Base-by-base conservation (phyloP, 169 alveolate species). In the Cryptosporidium sp. region DNA sequence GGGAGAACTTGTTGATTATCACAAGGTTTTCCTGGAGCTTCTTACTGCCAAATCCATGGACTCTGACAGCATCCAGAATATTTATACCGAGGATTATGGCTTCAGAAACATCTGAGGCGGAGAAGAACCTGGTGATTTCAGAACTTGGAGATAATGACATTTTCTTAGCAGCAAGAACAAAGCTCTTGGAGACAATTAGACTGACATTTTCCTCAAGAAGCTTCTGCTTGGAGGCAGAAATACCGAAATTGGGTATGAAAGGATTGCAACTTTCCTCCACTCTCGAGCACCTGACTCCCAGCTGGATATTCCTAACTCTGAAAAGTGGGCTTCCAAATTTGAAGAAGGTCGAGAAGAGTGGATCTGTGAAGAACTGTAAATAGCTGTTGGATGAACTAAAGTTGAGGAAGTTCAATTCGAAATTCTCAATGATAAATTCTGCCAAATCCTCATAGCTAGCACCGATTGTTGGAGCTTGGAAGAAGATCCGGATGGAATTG, bases 401-500 rank as follows among this genome's bases (percentile, higher is more conserved):
- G 33, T 43, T 35, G 33, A 33, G 71, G 29, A 52, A 33, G 50
- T 52, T 52, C 23, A 73, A 41, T 12, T 58, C 23, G 5, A 80
- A 67, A 18, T 80, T 69, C 69, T 59, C 75, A 10, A 80, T 61
- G 16, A 80, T 58, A 50, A 61, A 80, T 2, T 29, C 65, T 23
- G 89, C 89, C 71, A 80, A 55, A 18, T 48, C 71, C 9, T 80
- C 45, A 29, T n/a, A 80, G 23, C 89, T 80, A 16, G 89, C 89
- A 23, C 89, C 89, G 6, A 80, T 80, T 8, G 69, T 26, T 9
- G 89, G 80, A 12, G 89, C 89, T 26, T 45, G 67, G 52, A 80
- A 80, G 50, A 80, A 80, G 21, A 45, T 62, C 16, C 62, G 35
- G n/a, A 80, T 80, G 0, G 68, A 37, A 39, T 48, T 61, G 9